Conservation (phyloP, 163 green algal species). For the Picocystis sp. region DNA sequence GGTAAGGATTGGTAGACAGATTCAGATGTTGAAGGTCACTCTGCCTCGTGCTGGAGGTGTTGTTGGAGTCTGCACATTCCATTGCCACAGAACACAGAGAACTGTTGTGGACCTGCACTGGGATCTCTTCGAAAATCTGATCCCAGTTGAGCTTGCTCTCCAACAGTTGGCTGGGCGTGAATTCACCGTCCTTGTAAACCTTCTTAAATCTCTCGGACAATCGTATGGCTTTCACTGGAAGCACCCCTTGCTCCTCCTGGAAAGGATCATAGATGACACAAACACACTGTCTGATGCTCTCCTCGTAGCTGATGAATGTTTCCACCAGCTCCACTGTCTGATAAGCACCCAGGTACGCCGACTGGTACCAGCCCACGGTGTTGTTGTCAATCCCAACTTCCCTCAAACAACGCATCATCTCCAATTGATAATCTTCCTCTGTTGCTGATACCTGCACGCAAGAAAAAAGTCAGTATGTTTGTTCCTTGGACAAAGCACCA, state of each 20-base stretch:
- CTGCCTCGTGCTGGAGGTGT: slow-evolving; percentile 7
- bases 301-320: slow-evolving; percentile 93
- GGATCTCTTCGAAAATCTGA: slow-evolving; percentile 91
- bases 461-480: too few relatives aligned
- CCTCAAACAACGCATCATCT: slow-evolving; percentile 96
- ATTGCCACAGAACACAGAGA: slow-evolving; percentile 60
- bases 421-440: slow-evolving; percentile 75
- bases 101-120: slow-evolving; percentile 61
- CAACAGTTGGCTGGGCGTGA: slow-evolving; percentile 6
- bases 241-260: slow-evolving; percentile 18
- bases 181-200: slow-evolving; percentile 42
- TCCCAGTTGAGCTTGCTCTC: slow-evolving; percentile 39
- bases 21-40: slow-evolving; percentile 60
- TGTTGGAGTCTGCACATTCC: slow-evolving; percentile 2
- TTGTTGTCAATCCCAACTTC: slow-evolving; percentile 99
- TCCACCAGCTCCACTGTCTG: slow-evolving; percentile 95
- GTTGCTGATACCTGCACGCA: too few relatives aligned
- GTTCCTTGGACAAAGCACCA: too few relatives aligned
- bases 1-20: slow-evolving; percentile 48
- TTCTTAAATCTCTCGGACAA: slow-evolving; percentile 77
- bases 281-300: slow-evolving; percentile 94
- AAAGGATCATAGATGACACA: slow-evolving; percentile 92
- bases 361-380: slow-evolving; percentile 98
- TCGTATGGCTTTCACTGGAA: slow-evolving; percentile 50
- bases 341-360: slow-evolving; percentile 68